These are phyloP conservation scores for Heimioporus sp. DNA, from an alignment of 768 basidiomycete genomes.

Conservation along the genomic window DNA sequence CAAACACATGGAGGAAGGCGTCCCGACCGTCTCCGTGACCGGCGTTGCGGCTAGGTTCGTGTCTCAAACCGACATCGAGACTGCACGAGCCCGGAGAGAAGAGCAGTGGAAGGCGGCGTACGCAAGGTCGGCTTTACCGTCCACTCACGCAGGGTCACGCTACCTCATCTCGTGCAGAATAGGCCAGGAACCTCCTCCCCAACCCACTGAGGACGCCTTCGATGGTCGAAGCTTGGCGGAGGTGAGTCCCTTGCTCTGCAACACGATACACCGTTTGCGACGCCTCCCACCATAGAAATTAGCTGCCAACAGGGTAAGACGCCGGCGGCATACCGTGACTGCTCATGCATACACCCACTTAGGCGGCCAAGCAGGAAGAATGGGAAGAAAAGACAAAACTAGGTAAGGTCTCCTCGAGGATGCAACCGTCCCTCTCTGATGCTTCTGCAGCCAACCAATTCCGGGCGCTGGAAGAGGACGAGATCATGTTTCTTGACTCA, in stretches of 20 bases:
- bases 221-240: slow-evolving; percentile 88
- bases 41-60: slow-evolving; percentile 84
- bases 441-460: slow-evolving; percentile 72
- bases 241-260: slow-evolving; percentile 46
- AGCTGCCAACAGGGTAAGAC: slow-evolving; percentile 77
- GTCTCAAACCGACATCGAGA: slow-evolving; percentile 74
- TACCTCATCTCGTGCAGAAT: slow-evolving; percentile 43
- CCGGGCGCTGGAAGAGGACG: slow-evolving; percentile 86
- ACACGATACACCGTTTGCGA: slow-evolving; percentile 3
- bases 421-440: slow-evolving; percentile 5
- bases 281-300: slow-evolving; percentile 58
- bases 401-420: slow-evolving; percentile 26
- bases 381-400: slow-evolving; percentile 91
- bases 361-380: slow-evolving; percentile 91
- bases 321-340: neutral
- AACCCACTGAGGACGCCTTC: slow-evolving; percentile 70
- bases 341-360: slow-evolving; percentile 8
- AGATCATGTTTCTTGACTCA: slow-evolving; percentile 85
- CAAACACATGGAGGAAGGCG: slow-evolving; percentile 55
- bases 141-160: neutral
- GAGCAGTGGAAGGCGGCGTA: slow-evolving; percentile 92
- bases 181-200: slow-evolving; percentile 81
- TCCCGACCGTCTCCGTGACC: slow-evolving; percentile 71
- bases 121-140: slow-evolving; percentile 50
- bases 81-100: slow-evolving; percentile 66